Conservation (phyloP, 352 stramenopile genomes). For the Phytopythium litorale region DNA sequence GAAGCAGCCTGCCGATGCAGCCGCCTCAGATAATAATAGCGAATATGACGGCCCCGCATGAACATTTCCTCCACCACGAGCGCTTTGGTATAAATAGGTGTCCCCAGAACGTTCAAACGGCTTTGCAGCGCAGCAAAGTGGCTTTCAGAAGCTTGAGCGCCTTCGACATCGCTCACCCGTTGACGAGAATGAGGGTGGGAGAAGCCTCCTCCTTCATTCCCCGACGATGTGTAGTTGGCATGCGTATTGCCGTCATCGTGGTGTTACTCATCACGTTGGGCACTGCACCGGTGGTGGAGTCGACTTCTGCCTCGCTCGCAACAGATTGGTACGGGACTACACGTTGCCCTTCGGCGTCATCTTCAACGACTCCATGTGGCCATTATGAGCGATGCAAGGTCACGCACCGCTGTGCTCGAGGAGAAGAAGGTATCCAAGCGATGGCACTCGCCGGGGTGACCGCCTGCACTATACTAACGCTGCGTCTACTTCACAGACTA, state of each 20-base stretch:
- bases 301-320: slow-evolving; percentile 14
- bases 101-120: background rate
- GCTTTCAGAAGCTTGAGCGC: background rate
- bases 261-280: background rate
- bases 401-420: slow-evolving; percentile 91
- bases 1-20: background rate
- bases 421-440: slow-evolving; percentile 55
- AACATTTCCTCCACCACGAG: too few relatives aligned
- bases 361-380: slow-evolving; percentile 25
- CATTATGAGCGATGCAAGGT: slow-evolving; percentile 94
- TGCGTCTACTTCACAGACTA: slow-evolving; percentile 60
- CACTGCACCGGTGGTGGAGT: background rate
- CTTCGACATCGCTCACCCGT: background rate
- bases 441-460: background rate
- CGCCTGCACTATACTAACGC: background rate
- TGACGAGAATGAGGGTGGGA: background rate
- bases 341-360: slow-evolving; percentile 53
- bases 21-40: background rate
- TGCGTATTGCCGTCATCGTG: background rate
- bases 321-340: slow-evolving; percentile 53
- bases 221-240: background rate
- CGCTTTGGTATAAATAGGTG: too few relatives aligned
- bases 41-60: too few relatives aligned
- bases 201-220: background rate
- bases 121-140: background rate